Evolutionary conservation across 2,329 filamentous ascomycete genomes (phyloP), one percentile per base, ranked within the genome.

Genomic region (Fusarium keratoplasticum): DNA sequence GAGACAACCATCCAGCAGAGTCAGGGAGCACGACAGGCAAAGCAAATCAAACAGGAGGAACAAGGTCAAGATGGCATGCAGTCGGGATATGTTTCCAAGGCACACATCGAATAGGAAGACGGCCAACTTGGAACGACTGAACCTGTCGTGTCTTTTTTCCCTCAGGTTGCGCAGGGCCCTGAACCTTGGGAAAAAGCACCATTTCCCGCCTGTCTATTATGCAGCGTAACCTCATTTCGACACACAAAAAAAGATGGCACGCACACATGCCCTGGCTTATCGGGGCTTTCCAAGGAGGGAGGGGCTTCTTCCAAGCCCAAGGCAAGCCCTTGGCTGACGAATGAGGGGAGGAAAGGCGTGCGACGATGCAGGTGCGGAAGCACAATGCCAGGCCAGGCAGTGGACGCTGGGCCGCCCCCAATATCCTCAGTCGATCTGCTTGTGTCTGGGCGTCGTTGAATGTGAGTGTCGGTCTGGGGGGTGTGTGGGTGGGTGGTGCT

Each of bases 321-420:
- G 40, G 40, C n/a, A 57, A 36, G 31, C 54, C 40, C 66, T 58
- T 66, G 67, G 61, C 42, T 40, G 50, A 61, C 74, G 69, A 76
- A 76, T 76, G 66, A 66, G 63, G 42, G 69, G 36, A 16, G 69
- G 29, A 18, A 31, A 61, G 61, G 22, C 40, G 59, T 65, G 64
- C 42, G 35, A 25, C 55, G 71, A 71, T 74, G 73, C 71, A 72
- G 71, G 71, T 72, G 67, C 65, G 64, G 64, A 57, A 74, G 65
- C 61, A 64, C 54, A 65, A 62, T 36, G 22, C 47, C 52, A 72
- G 40, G 61, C 42, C 38, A 20, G n/a, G 38, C 38, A 40, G 44
- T 25, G 38, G 36, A 63, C 44, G 38, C 25, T 61, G 47, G 44
- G 35, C 35, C 35, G 42, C 22, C 33, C 59, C 29, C 59, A 27